Evolutionary conservation across 305 asterid genomes (phyloP).

Genomic region (Coffea humblotiana): DNA sequence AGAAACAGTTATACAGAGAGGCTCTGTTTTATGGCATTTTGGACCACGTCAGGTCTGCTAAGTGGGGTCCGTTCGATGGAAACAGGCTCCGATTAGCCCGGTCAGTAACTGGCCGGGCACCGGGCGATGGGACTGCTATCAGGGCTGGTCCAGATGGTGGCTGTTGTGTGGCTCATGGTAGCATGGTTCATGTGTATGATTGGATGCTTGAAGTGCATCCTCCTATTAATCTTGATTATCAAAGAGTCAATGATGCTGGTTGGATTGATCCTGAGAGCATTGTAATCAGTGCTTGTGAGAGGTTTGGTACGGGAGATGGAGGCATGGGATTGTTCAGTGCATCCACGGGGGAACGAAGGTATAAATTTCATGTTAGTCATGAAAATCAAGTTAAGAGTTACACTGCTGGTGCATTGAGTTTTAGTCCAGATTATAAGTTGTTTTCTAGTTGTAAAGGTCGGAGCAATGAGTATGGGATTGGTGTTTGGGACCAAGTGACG

Average conservation of each 20-base stretch:
- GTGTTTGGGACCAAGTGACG: constrained; percentile 84
- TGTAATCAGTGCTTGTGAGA: constrained; percentile 76
- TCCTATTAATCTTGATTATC: constrained; percentile 77
- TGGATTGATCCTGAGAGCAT: constrained; percentile 69
- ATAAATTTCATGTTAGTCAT: constrained; percentile 69
- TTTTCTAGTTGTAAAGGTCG: constrained; percentile 89
- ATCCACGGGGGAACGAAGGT: constrained; percentile 61
- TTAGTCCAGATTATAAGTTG: constrained; percentile 59
- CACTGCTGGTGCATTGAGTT: constrained; percentile 79
- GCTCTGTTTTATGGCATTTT: constrained; percentile 73
- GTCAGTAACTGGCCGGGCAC: constrained; percentile 68
- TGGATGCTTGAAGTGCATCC: constrained; percentile 92
- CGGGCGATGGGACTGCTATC: constrained; percentile 89
- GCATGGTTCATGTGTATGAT: constrained; percentile 91
- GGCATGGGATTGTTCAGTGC: constrained; percentile 79
- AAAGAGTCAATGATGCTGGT: constrained; percentile 77
- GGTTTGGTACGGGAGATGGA: constrained; percentile 80
- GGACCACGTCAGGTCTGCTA: constrained; percentile 77
- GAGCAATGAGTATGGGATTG: constrained; percentile 83
- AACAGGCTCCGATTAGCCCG: constrained; percentile 52
- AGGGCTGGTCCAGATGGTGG: constrained; percentile 92
- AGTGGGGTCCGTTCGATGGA: constrained; percentile 85
- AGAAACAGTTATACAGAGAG: constrained; percentile 62
- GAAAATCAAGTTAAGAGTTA: constrained; percentile 64
- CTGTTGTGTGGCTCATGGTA: constrained; percentile 91